Percentiles rank a stretch among this genome's conserved stretches.
These are phyloP conservation scores for Prunus armeniaca DNA, from an alignment of 306 rosid species.

Conservation along the genomic window DNA sequence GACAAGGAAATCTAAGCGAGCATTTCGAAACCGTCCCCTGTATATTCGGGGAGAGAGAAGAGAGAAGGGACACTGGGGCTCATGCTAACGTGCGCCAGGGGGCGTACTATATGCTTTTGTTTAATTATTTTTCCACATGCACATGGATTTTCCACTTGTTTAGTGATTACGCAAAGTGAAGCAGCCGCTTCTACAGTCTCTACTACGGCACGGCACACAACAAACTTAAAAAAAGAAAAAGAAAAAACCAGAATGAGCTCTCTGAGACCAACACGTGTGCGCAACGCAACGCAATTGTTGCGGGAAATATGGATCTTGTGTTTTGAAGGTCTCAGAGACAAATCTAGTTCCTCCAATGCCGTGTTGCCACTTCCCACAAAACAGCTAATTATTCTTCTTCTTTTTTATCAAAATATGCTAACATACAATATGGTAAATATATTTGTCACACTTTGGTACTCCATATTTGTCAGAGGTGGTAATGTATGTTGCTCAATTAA, in stretches of 20 bases:
- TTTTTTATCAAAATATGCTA: too few species aligned
- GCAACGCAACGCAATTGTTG: not conserved
- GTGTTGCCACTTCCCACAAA: not conserved
- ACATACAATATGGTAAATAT: too few species aligned
- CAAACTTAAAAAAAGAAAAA: too few species aligned
- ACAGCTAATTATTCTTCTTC: not conserved
- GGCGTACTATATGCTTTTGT: not conserved
- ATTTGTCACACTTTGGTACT: too few species aligned
- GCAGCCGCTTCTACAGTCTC: not conserved
- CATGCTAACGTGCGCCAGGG: not conserved
- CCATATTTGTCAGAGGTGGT: too few species aligned
- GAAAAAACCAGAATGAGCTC: not conserved
- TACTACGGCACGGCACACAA: too few species aligned
- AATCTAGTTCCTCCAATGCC: not conserved
- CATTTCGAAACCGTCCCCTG: conserved; percentile 17
- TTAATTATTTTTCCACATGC: not conserved
- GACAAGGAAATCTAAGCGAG: conserved; percentile 27
- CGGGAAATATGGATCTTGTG: not conserved
- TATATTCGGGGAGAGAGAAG: not conserved
- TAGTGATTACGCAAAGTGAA: not conserved
- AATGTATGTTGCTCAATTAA: too few species aligned
- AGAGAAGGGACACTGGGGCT: not conserved
- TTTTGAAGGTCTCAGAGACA: not conserved
- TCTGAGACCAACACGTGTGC: not conserved
- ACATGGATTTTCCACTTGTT: not conserved